phyloP scores from a whole-genome alignment of 2,329 filamentous ascomycete species.

The Westerdykella ornata region DNA sequence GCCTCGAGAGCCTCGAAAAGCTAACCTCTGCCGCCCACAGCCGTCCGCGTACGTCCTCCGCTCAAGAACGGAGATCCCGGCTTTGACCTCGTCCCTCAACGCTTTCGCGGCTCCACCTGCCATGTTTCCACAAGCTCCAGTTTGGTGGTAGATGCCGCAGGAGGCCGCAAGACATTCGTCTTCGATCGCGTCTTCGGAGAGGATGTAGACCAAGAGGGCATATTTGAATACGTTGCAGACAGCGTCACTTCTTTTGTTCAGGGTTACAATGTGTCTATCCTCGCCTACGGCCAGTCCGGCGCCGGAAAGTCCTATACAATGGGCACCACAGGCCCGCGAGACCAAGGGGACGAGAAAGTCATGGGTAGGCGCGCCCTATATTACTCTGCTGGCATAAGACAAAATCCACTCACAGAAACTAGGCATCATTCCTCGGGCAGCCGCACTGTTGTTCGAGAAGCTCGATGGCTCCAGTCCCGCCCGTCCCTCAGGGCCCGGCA shows the following conservation, averaged over 20 bases:
- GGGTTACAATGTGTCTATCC: conserved; percentile 95
- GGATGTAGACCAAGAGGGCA: conserved; percentile 74
- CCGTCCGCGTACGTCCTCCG: conserved; percentile 85
- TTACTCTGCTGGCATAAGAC: not conserved
- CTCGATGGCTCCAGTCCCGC: conserved; percentile 54
- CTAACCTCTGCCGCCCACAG: conserved; percentile 46
- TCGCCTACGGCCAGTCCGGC: conserved; percentile 96
- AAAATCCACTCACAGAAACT: no score
- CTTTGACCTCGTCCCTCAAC: conserved; percentile 89
- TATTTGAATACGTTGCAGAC: conserved; percentile 92
- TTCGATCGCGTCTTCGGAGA: conserved; percentile 92
- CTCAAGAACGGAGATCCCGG: conserved; percentile 78
- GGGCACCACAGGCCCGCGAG: conserved; percentile 82
- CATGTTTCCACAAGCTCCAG: conserved; percentile 81
- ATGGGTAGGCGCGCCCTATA: conserved; percentile 67
- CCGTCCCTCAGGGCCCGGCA: conserved; percentile 67
- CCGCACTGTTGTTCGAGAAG: conserved; percentile 78
- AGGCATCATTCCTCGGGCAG: conserved; percentile 95
- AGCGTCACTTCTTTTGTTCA: conserved; percentile 85
- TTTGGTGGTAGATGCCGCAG: conserved; percentile 80
- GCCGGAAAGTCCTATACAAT: conserved; percentile 98
- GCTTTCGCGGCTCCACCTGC: conserved; percentile 88
- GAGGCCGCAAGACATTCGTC: conserved; percentile 90
- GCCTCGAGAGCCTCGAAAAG: conserved; percentile 1
- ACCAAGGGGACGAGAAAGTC: conserved; percentile 61